Base-by-base conservation (phyloP, 2,329 filamentous ascomycete species). In the Geosmithia putterillii region DNA sequence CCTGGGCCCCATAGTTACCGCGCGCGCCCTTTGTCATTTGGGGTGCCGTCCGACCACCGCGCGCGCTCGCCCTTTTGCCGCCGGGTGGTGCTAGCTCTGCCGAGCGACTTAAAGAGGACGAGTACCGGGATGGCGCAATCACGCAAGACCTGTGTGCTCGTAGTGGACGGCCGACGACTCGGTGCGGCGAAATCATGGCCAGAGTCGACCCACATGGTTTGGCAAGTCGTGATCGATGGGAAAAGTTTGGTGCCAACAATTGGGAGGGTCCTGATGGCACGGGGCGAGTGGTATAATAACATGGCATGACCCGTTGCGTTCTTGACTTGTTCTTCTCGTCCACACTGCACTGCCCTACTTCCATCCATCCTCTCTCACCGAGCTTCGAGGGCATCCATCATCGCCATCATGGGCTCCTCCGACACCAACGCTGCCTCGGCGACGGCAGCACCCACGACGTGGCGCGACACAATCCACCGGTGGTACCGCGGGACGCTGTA, bases 401-500 rank as follows among this genome's bases (percentile, higher is more conserved):
- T 15, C 41, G 14, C 7, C 14, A 19, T 25, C 23, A 18, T 22
- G 39, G 12, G 17, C 32, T 19, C 10, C 21, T 18, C 23, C 17
- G 10, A 21, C 7, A 35, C 7, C 17, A n/a, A n/a, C n/a, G n/a
- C n/a, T n/a, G 15, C 9, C 8, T 9, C 23, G 10, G 10, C 23
- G 23, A 25, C 23, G 17, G 9, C 37, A 12, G 5, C 37, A 12
- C 18, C 37, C 22, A 20, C 18, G 38, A 12, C 38, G 18, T 39
- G 38, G 38, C 38, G 10, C 10, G 22, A 23, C 7, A 39, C 8
- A 4, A 18, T 61, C 45, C 60, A 54, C 40, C 45, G 54, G 9
- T 60, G 56, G 55, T 70, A 66, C 48, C 62, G 67, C 15, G 66
- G 64, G 38, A 67, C 67, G 4, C 52, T 70, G 1, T 70, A 66